These are phyloP conservation scores for Chaetomium strumarium DNA, from an alignment of 2,329 filamentous ascomycete genomes.

Conservation along the genomic window DNA sequence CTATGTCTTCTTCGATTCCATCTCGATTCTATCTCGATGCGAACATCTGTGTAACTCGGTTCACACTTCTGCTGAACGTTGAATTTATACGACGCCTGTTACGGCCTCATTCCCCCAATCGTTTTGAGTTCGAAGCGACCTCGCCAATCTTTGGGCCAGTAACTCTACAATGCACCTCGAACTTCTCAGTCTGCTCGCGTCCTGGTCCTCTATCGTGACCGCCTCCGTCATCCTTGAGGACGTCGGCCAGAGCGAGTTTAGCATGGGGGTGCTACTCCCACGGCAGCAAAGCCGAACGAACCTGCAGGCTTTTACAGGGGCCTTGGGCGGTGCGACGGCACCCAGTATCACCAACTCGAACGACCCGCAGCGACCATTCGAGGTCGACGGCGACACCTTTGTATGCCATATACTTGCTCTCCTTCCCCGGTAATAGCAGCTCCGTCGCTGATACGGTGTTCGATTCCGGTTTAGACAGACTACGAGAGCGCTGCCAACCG, in stretches of 20 bases:
- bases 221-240: slow-evolving; percentile 25
- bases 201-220: slow-evolving; percentile 9
- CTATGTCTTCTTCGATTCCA: neutral
- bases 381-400: slow-evolving; percentile 41
- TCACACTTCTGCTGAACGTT: neutral
- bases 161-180: slow-evolving; percentile 7
- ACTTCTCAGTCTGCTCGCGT: slow-evolving; percentile 7
- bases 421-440: neutral
- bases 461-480: slow-evolving; percentile 23
- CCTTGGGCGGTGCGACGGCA: slow-evolving; percentile 35
- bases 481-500: slow-evolving; percentile 38
- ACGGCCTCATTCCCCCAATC: no score
- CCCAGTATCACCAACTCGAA: slow-evolving; percentile 36
- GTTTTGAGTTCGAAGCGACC: neutral
- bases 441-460: neutral
- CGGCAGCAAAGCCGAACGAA: slow-evolving; percentile 31
- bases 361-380: slow-evolving; percentile 37
- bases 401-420: slow-evolving; percentile 27
- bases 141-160: neutral
- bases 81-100: neutral
- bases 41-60: neutral
- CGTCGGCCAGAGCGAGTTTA: slow-evolving; percentile 33
- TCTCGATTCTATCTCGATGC: neutral
- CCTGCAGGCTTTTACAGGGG: slow-evolving; percentile 38
- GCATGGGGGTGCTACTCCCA: slow-evolving; percentile 31